Conservation (phyloP, 139 green algal species). For the Pleodorina starrii region DNA sequence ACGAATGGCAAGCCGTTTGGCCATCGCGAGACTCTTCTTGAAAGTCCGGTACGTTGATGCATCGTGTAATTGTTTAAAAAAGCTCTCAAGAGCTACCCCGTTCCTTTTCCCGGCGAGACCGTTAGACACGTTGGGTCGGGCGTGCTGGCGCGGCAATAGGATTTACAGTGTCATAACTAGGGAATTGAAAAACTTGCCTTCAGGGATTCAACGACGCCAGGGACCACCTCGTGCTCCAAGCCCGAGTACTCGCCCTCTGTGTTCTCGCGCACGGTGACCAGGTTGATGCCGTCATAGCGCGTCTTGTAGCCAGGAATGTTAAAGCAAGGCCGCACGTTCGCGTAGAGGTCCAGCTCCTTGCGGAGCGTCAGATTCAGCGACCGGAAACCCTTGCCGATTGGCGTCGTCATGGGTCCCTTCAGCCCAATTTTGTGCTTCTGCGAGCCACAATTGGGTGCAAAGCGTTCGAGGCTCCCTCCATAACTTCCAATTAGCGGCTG, state of each 20-base stretch:
- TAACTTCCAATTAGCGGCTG: background rate
- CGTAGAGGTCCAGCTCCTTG: conserved; percentile 97
- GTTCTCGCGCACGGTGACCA: conserved; percentile 98
- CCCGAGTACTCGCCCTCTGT: conserved; percentile 98
- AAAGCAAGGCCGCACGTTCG: conserved; percentile 97
- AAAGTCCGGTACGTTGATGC: too few relatives aligned
- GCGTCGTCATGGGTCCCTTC: conserved; percentile 97
- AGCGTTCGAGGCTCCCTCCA: background rate
- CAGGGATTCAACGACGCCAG: conserved; percentile 94
- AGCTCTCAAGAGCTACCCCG: too few relatives aligned
- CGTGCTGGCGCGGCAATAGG: too few relatives aligned
- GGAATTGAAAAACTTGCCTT: conserved; percentile 88
- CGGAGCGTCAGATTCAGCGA: conserved; percentile 97
- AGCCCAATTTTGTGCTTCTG: conserved; percentile 92
- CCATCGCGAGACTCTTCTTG: too few relatives aligned
- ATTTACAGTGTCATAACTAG: too few relatives aligned
- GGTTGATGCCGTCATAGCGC: conserved; percentile 94
- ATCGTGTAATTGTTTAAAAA: too few relatives aligned
- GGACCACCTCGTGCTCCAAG: conserved; percentile 96
- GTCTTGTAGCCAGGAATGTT: conserved; percentile 96
- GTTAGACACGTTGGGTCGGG: too few relatives aligned
- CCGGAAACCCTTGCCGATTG: conserved; percentile 96
- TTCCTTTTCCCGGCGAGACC: too few relatives aligned
- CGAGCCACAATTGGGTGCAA: background rate
- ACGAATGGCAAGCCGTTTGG: too few relatives aligned